A percentile compares a stretch with the other conserved stretches of the same genome.
Conservation (phyloP, 164 flowering plant species). For the Pachysandra terminalis region DNA sequence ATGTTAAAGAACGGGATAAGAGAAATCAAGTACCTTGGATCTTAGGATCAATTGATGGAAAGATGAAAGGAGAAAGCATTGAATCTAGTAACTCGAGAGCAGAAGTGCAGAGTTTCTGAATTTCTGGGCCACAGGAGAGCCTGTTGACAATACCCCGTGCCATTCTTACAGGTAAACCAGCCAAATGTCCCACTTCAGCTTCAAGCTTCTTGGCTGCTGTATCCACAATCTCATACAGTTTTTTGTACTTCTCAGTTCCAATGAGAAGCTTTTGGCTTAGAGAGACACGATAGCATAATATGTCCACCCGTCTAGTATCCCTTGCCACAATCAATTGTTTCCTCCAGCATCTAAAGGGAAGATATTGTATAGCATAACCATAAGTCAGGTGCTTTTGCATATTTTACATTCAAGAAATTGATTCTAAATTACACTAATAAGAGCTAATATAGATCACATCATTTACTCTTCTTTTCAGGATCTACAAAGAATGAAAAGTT, state of each 20-base stretch:
- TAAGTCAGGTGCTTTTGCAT: background rate
- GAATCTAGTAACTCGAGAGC: slow-evolving; percentile 63
- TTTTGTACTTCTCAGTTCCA: slow-evolving; percentile 52
- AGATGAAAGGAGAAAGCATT: slow-evolving; percentile 26
- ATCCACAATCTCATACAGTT: slow-evolving; percentile 55
- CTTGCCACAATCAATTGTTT: slow-evolving; percentile 77
- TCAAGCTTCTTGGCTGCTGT: slow-evolving; percentile 75
- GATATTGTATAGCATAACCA: background rate
- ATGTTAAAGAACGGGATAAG: background rate
- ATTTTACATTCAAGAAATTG: background rate
- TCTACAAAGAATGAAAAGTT: background rate
- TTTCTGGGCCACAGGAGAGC: slow-evolving; percentile 81
- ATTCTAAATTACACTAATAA: background rate
- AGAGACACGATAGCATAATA: slow-evolving; percentile 73
- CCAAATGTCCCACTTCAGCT: slow-evolving; percentile 78
- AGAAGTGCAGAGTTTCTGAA: slow-evolving; percentile 73
- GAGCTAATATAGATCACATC: too few species aligned
- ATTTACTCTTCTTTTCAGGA: background rate
- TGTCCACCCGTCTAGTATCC: slow-evolving; percentile 88
- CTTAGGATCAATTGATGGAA: slow-evolving; percentile 12
- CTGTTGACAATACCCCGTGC: slow-evolving; percentile 92
- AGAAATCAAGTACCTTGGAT: slow-evolving; percentile 28
- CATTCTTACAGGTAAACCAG: slow-evolving; percentile 70
- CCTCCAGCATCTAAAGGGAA: slow-evolving; percentile 66
- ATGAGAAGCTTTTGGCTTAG: slow-evolving; percentile 67